phyloP scores from a whole-genome alignment of 2,329 filamentous ascomycete species.

The Remersonia thermophila region DNA sequence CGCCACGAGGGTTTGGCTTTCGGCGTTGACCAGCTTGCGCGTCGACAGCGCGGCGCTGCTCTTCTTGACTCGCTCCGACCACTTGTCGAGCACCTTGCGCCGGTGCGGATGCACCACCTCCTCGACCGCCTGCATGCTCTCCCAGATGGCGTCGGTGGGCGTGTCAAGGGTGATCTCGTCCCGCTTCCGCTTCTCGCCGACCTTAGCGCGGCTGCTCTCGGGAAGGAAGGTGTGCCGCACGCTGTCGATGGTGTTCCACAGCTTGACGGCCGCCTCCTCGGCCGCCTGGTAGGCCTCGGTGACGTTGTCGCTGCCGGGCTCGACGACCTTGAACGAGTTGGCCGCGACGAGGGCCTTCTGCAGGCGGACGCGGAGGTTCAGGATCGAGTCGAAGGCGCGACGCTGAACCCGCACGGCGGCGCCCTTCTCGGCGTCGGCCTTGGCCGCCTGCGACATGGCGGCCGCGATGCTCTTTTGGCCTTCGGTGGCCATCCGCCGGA shows the following conservation, averaged over 20 bases:
- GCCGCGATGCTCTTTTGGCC: constrained; percentile 55
- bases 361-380: constrained; percentile 82
- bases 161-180: constrained; percentile 36
- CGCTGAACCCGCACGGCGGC: constrained; percentile 76
- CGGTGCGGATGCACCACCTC: constrained; percentile 45
- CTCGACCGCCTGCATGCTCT: constrained; percentile 56
- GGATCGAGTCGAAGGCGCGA: constrained; percentile 71
- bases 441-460: constrained; percentile 49
- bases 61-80: constrained; percentile 68
- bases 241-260: constrained; percentile 70
- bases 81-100: constrained; percentile 69
- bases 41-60: constrained; percentile 43
- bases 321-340: constrained; percentile 53
- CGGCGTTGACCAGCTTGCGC: constrained; percentile 39
- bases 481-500: constrained; percentile 55
- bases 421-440: constrained; percentile 67
- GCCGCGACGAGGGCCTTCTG: constrained; percentile 80
- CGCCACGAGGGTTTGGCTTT: constrained; percentile 51
- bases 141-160: constrained; percentile 57
- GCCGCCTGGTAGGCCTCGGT: constrained; percentile 56
- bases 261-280: constrained; percentile 70
- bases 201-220: constrained; percentile 28
- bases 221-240: constrained; percentile 51
- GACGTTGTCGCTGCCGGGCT: constrained; percentile 25
- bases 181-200: constrained; percentile 51